Base-by-base conservation (phyloP, 2,329 filamentous ascomycete genomes). In the Xylogone sp. region DNA sequence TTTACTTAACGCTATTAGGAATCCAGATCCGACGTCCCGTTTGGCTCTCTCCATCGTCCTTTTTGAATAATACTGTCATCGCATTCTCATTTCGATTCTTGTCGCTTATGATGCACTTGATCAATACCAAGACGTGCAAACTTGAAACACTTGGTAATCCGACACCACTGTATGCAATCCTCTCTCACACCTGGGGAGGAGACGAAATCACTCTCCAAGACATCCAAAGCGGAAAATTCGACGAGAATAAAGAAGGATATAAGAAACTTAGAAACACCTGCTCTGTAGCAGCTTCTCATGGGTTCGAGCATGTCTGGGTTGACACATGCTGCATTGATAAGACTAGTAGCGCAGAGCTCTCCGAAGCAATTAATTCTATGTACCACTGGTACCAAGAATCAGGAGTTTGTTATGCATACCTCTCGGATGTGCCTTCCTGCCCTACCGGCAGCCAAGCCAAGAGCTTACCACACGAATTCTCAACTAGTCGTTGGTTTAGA, bases 121-220 rank as follows among this genome's bases (percentile, higher is more conserved):
- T 49, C 8, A 10, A 49, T 39, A 43, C 39, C 10, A n/a, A 7
- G 7, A 49, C 21, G 8, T 44, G 43, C 27, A 19, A 53, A 42
- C 50, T 53, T 2, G 20, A 50, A 22, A 43, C 45, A 19, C 53
- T 53, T 5, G 53, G 44, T 12, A n/a, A 34, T 1, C 24, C 54
- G 2, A 55, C 58, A n/a, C 63, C 63, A 1, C 44, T 47, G 2
- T 68, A 67, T 47, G 63, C 60, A 1, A 67, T 68, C 7, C 57
- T 68, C 7, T 67, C 64, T 7, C 66, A 68, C 48, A 63, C 56
- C 2, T 67, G 66, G 65, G 59, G 54, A 2, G 43, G 56, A 1
- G 63, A 59, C 3, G 66, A 69, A 53, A 59, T 67, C 2, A 50
- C 59, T 0, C 61, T 63, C 39, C 45, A 54, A 21, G 64, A 68